These are phyloP conservation scores for Fusarium incarnatum DNA, from an alignment of 2,329 filamentous ascomycete genomes.

Conservation along the genomic window DNA sequence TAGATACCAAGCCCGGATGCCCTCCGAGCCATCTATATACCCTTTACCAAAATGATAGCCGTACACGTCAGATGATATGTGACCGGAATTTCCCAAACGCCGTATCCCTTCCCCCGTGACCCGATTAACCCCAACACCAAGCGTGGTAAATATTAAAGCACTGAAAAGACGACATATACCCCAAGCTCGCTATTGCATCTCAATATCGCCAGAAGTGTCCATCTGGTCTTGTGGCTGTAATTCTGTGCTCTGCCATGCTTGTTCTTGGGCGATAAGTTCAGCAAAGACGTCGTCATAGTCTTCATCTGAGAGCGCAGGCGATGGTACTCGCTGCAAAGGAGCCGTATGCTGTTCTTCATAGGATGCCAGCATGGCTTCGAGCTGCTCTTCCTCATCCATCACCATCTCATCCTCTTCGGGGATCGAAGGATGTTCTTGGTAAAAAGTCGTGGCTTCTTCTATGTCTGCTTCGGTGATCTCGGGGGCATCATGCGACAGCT, in stretches of 20 bases:
- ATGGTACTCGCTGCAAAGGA: constrained; percentile 46
- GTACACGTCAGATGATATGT: constrained; percentile 40
- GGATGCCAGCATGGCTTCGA: constrained; percentile 67
- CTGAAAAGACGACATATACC: neutral
- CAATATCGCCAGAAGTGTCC: constrained; percentile 58
- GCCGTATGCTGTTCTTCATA: constrained; percentile 52
- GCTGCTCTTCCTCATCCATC: constrained; percentile 68
- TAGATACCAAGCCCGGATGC: constrained; percentile 53
- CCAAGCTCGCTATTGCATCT: constrained; percentile 25
- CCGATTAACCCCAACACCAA: constrained; percentile 38
- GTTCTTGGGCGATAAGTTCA: constrained; percentile 52
- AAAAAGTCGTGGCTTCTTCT: constrained; percentile 60
- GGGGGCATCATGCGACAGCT: constrained; percentile 52
- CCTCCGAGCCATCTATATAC: constrained; percentile 45
- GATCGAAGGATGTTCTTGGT: constrained; percentile 42
- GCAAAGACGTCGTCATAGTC: constrained; percentile 73
- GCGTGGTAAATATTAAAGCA: constrained; percentile 24
- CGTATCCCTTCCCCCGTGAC: constrained; percentile 18
- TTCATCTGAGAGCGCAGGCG: constrained; percentile 62
- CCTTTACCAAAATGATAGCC: constrained; percentile 41
- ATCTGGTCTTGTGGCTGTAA: constrained; percentile 55
- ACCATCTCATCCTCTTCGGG: constrained; percentile 61
- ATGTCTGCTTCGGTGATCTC: constrained; percentile 63
- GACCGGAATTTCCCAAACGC: constrained; percentile 40
- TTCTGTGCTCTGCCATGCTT: constrained; percentile 23